Evolutionary conservation across 2,329 filamentous ascomycete species (phyloP).

Genomic region (Mariannaea sp.): DNA sequence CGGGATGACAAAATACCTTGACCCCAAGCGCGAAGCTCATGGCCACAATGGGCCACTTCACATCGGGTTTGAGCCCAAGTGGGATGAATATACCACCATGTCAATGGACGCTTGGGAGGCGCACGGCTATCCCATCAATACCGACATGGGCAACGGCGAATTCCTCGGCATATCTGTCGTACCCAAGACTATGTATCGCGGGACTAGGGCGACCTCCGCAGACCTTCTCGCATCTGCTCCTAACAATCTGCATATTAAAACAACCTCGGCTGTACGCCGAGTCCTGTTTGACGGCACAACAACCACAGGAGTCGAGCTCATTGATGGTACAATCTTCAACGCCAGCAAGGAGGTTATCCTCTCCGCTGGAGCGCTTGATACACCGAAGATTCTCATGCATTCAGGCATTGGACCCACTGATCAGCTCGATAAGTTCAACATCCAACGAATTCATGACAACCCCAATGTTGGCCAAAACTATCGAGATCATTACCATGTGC

Average conservation of each 20-base stretch:
- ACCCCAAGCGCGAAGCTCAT: slow-evolving; percentile 15
- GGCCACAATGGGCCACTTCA: slow-evolving; percentile 21
- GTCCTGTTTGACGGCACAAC: slow-evolving; percentile 16
- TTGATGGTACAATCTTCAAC: slow-evolving; percentile 15
- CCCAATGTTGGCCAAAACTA: slow-evolving; percentile 19
- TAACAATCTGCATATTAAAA: slow-evolving; percentile 18
- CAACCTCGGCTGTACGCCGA: slow-evolving; percentile 12
- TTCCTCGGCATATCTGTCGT: slow-evolving; percentile 18
- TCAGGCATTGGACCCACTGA: slow-evolving; percentile 19
- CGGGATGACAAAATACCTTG: slow-evolving; percentile 22
- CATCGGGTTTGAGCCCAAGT: slow-evolving; percentile 22
- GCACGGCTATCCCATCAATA: slow-evolving; percentile 21
- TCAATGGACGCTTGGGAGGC: slow-evolving; percentile 21
- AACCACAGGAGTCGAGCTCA: slow-evolving; percentile 12
- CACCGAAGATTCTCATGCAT: slow-evolving; percentile 26
- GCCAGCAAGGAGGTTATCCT: slow-evolving; percentile 23
- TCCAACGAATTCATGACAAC: slow-evolving; percentile 11
- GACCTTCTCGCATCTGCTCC: slow-evolving; percentile 17
- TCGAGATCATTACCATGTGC: slow-evolving; percentile 25
- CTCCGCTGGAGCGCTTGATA: slow-evolving; percentile 25
- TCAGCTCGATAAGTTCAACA: slow-evolving; percentile 9
- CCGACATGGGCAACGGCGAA: slow-evolving; percentile 21
- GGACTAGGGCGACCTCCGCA: slow-evolving; percentile 19
- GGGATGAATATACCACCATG: slow-evolving; percentile 22
- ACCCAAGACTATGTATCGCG: slow-evolving; percentile 20